Base-by-base conservation (phyloP, 441 rosid species). In the Euphorbia corollata region DNA sequence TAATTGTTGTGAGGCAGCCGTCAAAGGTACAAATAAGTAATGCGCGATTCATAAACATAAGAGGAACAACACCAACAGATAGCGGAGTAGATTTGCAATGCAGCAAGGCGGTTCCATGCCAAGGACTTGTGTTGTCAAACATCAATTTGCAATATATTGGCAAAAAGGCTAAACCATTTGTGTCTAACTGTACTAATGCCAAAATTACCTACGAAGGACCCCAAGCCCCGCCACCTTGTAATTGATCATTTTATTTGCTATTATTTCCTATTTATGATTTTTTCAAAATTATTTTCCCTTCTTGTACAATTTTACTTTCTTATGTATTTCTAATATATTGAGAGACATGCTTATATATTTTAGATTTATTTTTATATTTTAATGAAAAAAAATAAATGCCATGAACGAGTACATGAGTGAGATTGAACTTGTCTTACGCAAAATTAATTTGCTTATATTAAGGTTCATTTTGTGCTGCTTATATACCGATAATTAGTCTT, bases 191-290 rank as follows among this genome's bases (percentile, higher is more conserved):
- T 38, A 9, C 10, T 18, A 74, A 78, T 56, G 83, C 83, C 0
- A 61, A 53, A 41, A 60, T 79, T 1, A 47, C 11, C 51, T 79
- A 74, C 61, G 19, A 38, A 1, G 88, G 90, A 6, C 0, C 39
- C 34, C 90, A 85, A 63, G 62, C 32, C 50, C 93, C 90, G 39
- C 75, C 80, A 4, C 79, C 84, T 64, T 87, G 93, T 65, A 41
- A 38, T 6, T 78, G 64, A 64, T 67, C 30, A 10, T 32, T 8
- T 59, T 57, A 10, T 36, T 45, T 45, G 50, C 50, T 0, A 45
- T 45, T 36, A 36, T 36, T 36, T 45, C 50, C 13, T 45, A 12
- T 45, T 10, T 45, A 45, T 45, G 5, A 4, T 10, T 9, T 9
- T 45, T 45, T 45, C n/a, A 2, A 45, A 45, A 5, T 45, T 13